A percentile compares a stretch with the other conserved stretches of the same genome.
phyloP scores from a whole-genome alignment of 352 stramenopile genomes.

The Phytophthora meadii region DNA sequence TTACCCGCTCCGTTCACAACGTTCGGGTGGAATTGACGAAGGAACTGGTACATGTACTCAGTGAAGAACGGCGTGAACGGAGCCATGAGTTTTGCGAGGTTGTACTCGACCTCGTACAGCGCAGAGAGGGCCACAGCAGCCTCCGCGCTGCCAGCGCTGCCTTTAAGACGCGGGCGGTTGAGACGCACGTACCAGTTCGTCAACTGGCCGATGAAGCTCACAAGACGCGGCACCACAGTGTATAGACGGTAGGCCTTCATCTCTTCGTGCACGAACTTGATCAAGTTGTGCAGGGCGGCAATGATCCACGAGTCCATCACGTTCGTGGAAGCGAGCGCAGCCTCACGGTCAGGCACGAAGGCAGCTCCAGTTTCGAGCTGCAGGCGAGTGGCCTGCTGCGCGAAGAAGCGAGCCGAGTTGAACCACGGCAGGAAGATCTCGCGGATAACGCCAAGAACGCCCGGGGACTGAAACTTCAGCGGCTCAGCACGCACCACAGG shows the following conservation, averaged over 20 bases:
- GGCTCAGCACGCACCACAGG: slow-evolving; percentile 99
- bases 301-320: slow-evolving; percentile 99
- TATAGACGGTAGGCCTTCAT: slow-evolving; percentile 99
- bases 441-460: slow-evolving; percentile 97
- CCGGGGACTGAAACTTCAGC: slow-evolving; percentile 96
- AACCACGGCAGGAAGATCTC: slow-evolving; percentile 99
- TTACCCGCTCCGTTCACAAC: slow-evolving; percentile 70
- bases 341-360: slow-evolving; percentile 93
- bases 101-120: slow-evolving; percentile 99
- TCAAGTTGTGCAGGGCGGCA: slow-evolving; percentile 96
- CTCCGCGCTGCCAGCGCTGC: slow-evolving; percentile 89
- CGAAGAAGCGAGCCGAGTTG: slow-evolving; percentile 99
- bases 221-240: slow-evolving; percentile 98
- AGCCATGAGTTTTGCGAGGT: slow-evolving; percentile 96
- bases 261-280: slow-evolving; percentile 98
- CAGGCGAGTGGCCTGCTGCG: slow-evolving; percentile 95
- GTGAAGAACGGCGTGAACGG: slow-evolving; percentile 99
- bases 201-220: slow-evolving; percentile 98
- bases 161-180: slow-evolving; percentile 98
- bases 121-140: slow-evolving; percentile 89
- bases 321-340: slow-evolving; percentile 93
- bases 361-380: slow-evolving; percentile 78
- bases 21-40: slow-evolving; percentile 95
- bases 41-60: slow-evolving; percentile 99
- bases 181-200: slow-evolving; percentile 99